Conservation (phyloP, 495 filamentous ascomycete genomes). For the Neurospora tetraspora region DNA sequence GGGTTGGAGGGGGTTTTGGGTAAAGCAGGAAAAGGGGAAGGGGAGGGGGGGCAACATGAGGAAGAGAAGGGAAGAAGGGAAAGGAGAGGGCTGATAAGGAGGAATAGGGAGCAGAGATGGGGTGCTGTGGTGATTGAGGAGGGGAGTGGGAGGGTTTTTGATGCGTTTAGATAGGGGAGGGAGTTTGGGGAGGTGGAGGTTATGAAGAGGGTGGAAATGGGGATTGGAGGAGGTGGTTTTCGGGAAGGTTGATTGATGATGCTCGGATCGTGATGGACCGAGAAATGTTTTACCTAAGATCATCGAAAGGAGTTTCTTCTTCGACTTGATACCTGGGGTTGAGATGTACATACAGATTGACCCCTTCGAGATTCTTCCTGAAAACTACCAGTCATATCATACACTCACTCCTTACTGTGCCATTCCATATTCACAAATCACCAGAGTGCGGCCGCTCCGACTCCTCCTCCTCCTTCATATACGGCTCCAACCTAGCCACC, state of each 20-base stretch:
- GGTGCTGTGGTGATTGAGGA: constrained; percentile 25
- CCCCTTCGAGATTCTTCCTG: neutral
- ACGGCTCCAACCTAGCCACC: constrained; percentile 18
- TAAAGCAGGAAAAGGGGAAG: neutral
- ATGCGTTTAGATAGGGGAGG: constrained; percentile 10
- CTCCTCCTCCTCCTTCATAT: constrained; percentile 4
- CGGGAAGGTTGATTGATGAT: neutral
- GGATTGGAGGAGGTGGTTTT: neutral
- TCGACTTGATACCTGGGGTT: neutral
- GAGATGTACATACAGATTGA: neutral
- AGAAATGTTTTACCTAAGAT: neutral
- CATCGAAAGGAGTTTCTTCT: neutral
- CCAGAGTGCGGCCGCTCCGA: neutral
- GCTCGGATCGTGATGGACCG: neutral
- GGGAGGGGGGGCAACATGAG: constrained; percentile 2
- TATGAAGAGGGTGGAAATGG: neutral
- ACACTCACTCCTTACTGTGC: neutral
- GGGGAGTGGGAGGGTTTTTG: constrained; percentile 17
- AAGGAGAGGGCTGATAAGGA: constrained; percentile 5
- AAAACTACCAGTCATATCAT: neutral
- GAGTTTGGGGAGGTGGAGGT: neutral
- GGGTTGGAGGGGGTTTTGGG: neutral
- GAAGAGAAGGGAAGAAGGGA: neutral
- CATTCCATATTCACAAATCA: constrained; percentile 8
- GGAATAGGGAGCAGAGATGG: constrained; percentile 35